Percentiles rank a stretch among this genome's conserved stretches.
phyloP scores from a whole-genome alignment of 2,329 filamentous ascomycete genomes.

The Fusarium armeniacum region DNA sequence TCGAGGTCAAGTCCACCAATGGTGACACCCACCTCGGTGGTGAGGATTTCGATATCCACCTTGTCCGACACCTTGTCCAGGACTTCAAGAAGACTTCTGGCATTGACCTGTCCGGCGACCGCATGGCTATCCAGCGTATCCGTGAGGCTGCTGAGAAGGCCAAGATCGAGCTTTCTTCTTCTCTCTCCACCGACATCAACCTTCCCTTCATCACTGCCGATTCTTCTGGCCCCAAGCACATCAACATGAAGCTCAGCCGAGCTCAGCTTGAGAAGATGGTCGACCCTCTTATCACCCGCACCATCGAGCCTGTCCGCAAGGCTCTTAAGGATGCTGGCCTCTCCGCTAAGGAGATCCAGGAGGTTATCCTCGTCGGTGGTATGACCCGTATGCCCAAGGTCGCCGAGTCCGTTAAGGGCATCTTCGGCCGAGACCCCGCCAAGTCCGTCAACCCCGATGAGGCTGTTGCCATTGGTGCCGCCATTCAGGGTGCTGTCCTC shows the following conservation, averaged over 20 bases:
- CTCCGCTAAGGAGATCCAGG: constrained; percentile 92
- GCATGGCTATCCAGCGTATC: constrained; percentile 99
- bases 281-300: constrained; percentile 87
- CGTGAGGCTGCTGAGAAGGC: constrained; percentile 99
- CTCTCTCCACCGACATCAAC: constrained; percentile 96
- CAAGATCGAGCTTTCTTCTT: constrained; percentile 98
- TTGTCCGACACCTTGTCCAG: constrained; percentile 92
- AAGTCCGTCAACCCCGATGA: constrained; percentile 99
- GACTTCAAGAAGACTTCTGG: constrained; percentile 97
- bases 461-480: constrained; percentile 97
- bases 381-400: constrained; percentile 99
- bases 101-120: constrained; percentile 90
- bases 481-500: constrained; percentile 96
- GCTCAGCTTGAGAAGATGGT: constrained; percentile 94
- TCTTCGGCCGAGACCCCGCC: constrained; percentile 95
- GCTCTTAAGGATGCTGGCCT: constrained; percentile 96
- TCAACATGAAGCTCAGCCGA: constrained; percentile 94
- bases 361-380: constrained; percentile 97
- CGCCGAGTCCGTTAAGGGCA: constrained; percentile 92
- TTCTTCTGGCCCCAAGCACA: constrained; percentile 95
- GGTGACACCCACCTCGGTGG: constrained; percentile 98
- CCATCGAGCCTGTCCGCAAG: constrained; percentile 94
- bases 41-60: constrained; percentile 96
- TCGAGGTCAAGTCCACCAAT: constrained; percentile 99
- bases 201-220: constrained; percentile 99